These are phyloP conservation scores for Chaetomiaceae sp. DNA, from an alignment of 2,329 filamentous ascomycete species.

Conservation along the genomic window DNA sequence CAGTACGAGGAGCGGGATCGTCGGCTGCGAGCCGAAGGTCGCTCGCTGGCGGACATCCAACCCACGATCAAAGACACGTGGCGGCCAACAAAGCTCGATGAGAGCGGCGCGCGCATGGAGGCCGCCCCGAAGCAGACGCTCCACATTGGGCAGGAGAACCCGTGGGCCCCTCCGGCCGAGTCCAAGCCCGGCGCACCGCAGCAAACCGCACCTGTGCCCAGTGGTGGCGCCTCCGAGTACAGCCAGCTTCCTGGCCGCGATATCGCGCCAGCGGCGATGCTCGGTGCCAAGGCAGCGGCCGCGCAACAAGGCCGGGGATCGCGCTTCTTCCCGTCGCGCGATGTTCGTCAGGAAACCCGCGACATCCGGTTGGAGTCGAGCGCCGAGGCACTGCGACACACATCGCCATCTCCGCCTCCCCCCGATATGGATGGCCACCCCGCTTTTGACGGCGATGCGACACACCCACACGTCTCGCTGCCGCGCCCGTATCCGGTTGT, in stretches of 20 bases:
- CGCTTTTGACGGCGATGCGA: conserved; percentile 62
- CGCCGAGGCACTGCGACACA: conserved; percentile 33
- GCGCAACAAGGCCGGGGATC: conserved; percentile 49
- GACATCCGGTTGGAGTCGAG: conserved; percentile 30
- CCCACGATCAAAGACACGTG: conserved; percentile 50
- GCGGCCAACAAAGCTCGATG: conserved; percentile 40
- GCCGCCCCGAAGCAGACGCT: conserved; percentile 28
- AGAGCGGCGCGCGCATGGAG: conserved; percentile 33
- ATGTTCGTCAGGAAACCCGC: conserved; percentile 38
- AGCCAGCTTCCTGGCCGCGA: conserved; percentile 17
- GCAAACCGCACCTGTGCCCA: conserved; percentile 7
- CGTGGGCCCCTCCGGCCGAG: conserved; percentile 20
- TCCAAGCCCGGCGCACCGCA: conserved; percentile 16
- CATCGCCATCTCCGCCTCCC: conserved; percentile 66
- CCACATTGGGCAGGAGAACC: conserved; percentile 27
- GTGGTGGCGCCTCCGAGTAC: conserved; percentile 14
- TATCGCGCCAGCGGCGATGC: conserved; percentile 17
- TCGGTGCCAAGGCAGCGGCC: conserved; percentile 19
- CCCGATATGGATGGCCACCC: conserved; percentile 67
- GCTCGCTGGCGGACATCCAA: conserved; percentile 42
- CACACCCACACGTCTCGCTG: conserved; percentile 63
- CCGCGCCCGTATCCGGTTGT: conserved; percentile 71
- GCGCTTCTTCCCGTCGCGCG: conserved; percentile 53
- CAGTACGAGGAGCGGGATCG: conserved; percentile 40
- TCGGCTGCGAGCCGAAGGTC: conserved; percentile 41